Percentiles rank a stretch among this genome's conserved stretches.
Conservation (phyloP, 495 filamentous ascomycete genomes). For the Neurospora discreta region DNA sequence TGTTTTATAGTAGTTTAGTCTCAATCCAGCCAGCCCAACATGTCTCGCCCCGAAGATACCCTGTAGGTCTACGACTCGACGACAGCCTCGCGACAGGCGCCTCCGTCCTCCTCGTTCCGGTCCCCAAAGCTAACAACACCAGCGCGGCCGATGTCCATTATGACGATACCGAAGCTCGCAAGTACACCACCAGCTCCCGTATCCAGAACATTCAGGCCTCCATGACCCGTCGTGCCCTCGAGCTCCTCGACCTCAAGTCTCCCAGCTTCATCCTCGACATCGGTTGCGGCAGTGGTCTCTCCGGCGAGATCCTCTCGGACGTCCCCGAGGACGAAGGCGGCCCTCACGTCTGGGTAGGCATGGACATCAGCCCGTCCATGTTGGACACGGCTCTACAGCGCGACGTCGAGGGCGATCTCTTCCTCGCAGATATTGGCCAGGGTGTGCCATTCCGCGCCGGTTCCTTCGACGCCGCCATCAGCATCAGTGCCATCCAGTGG, state of each 20-base stretch:
- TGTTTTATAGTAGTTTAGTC: neutral
- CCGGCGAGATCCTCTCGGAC: conserved; percentile 79
- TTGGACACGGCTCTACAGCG: conserved; percentile 82
- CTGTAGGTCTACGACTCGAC: conserved; percentile 45
- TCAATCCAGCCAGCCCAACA: conserved; percentile 31
- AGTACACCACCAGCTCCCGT: conserved; percentile 95
- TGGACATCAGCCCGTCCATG: conserved; percentile 93
- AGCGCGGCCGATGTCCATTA: conserved; percentile 95
- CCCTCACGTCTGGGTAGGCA: conserved; percentile 85
- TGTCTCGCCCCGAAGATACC: conserved; percentile 93
- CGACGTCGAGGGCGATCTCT: conserved; percentile 82
- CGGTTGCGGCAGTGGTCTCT: conserved; percentile 90
- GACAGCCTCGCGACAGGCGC: conserved; percentile 5
- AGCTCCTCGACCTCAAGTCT: conserved; percentile 68
- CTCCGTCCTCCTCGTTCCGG: neutral
- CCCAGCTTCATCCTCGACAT: conserved; percentile 88
- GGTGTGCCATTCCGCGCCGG: conserved; percentile 90
- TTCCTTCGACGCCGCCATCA: conserved; percentile 88
- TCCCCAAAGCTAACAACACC: conserved; percentile 9
- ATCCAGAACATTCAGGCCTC: conserved; percentile 88
- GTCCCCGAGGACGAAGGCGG: conserved; percentile 56
- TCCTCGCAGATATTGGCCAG: conserved; percentile 90
- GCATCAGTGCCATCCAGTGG: conserved; percentile 93
- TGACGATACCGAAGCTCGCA: conserved; percentile 84
- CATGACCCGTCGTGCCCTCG: conserved; percentile 88